Conservation (phyloP, 176 grass and related monocot genomes). For the Pontederia crassipes region DNA sequence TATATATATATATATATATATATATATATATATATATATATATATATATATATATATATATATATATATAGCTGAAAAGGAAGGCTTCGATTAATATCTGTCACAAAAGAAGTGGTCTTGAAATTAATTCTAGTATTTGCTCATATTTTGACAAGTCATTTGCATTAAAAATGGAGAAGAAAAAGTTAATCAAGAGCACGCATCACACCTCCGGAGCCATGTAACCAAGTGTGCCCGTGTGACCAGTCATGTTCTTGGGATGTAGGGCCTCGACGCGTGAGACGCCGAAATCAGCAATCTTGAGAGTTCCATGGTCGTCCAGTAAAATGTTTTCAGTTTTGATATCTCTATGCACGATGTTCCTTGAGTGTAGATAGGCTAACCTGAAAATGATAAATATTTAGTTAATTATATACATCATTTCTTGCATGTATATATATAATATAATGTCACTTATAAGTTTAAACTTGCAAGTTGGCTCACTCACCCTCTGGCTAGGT, state of each 20-base stretch:
- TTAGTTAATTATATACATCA: too few species aligned
- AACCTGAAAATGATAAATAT: slow-evolving; percentile 25
- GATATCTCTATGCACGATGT: slow-evolving; percentile 59
- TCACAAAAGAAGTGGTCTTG: too few species aligned
- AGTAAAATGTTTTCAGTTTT: slow-evolving; percentile 78
- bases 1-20: too few species aligned
- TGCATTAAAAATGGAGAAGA: neutral
- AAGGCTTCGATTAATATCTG: too few species aligned
- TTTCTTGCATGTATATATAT: too few species aligned
- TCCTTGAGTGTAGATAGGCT: slow-evolving; percentile 49
- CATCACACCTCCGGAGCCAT: slow-evolving; percentile 65
- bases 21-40: too few species aligned
- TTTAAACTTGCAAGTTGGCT: too few species aligned
- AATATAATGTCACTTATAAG: neutral
- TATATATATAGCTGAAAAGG: too few species aligned
- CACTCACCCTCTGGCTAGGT: slow-evolving; percentile 70
- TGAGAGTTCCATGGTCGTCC: slow-evolving; percentile 38
- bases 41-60: too few species aligned
- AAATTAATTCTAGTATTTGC: too few species aligned
- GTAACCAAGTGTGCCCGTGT: slow-evolving; percentile 68
- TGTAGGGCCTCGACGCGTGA: slow-evolving; percentile 61
- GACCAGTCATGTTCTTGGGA: slow-evolving; percentile 65
- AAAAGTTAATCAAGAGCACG: neutral
- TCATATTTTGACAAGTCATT: too few species aligned
- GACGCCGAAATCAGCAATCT: slow-evolving; percentile 80